Base-by-base conservation (phyloP, 148 eudicot genomes). In the Rhododendron griersonianum region DNA sequence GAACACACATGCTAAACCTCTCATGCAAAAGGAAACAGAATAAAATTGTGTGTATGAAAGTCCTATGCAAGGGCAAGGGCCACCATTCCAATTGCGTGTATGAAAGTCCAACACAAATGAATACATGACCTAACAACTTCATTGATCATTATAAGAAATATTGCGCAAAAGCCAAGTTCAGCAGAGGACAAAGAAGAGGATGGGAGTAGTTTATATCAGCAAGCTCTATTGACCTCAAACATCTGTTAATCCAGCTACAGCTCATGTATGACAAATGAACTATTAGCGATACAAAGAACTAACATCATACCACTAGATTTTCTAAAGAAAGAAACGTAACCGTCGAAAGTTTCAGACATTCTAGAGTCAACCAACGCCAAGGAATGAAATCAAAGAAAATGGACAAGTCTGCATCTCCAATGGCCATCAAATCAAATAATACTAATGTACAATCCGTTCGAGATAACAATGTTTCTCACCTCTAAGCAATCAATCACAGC, bases 401-500 rank as follows among this genome's bases (percentile, higher is more conserved):
- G 61, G 39, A 48, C 25, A 78, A 39, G 65, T 61, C 41, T 45
- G 78, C 63, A 53, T 16, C 47, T 86, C 57, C 25, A 82, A 82
- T 13, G 81, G 57, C 28, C 63, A 25, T 37, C 78, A 79, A 78
- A 21, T 78, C 78, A 84, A 74, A 50, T 21, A 37, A 39, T 18
- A 84, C 21, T 41, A 44, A 73, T 11, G 48, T 83, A 57, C 76
- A 77, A 75, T 28, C 25, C 33, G 50, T 19, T 65, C 37, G 13
- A 55, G 59, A 30, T 39, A 39, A 25, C 48, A 85, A 75, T 13
- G 45, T 73, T 59, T 81, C 94, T 94, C 87, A 96, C 99, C 98
- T 97, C 99, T 85, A 97, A 90, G 90, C 99, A 97, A 87, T 97
- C 98, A 81, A 98, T 98, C 50, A 95, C 99, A 83, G 98, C 98